phyloP scores from a whole-genome alignment of 176 grass and related monocot species.

The Elaeis guineensis region DNA sequence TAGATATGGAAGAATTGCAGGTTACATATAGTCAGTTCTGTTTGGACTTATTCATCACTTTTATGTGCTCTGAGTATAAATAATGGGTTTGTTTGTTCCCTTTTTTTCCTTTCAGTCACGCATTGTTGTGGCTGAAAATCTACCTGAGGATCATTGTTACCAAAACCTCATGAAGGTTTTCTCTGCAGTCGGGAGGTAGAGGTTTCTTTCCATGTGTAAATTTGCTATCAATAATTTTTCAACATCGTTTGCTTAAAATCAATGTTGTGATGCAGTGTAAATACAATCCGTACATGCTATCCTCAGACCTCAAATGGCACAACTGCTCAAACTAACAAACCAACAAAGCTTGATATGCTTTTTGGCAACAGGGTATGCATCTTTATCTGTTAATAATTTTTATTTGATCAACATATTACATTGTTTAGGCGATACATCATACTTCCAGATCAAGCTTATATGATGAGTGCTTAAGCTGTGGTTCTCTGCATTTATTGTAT shows the following conservation, averaged over 20 bases:
- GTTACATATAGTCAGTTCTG: constrained; percentile 21
- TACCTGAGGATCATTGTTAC: constrained; percentile 99
- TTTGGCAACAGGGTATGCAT: constrained; percentile 84
- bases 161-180: constrained; percentile 98
- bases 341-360: constrained; percentile 97
- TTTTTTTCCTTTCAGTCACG: constrained; percentile 46
- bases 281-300: constrained; percentile 96
- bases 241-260: neutral
- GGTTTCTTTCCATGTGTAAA: neutral
- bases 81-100: constrained; percentile 5
- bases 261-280: constrained; percentile 57
- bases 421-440: too few species aligned
- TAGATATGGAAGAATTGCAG: constrained; percentile 89
- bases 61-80: constrained; percentile 8
- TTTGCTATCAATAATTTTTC: neutral
- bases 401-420: neutral
- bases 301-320: constrained; percentile 80
- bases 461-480: too few species aligned
- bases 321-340: constrained; percentile 65
- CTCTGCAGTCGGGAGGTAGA: constrained; percentile 86
- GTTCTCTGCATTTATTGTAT: too few species aligned
- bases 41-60: constrained; percentile 5
- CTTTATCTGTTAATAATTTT: constrained; percentile 2
- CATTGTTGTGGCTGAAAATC: constrained; percentile 93
- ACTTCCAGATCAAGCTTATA: too few species aligned